phyloP scores from a whole-genome alignment of 805 yeast genomes.

The Schwanniomyces yamadae region DNA sequence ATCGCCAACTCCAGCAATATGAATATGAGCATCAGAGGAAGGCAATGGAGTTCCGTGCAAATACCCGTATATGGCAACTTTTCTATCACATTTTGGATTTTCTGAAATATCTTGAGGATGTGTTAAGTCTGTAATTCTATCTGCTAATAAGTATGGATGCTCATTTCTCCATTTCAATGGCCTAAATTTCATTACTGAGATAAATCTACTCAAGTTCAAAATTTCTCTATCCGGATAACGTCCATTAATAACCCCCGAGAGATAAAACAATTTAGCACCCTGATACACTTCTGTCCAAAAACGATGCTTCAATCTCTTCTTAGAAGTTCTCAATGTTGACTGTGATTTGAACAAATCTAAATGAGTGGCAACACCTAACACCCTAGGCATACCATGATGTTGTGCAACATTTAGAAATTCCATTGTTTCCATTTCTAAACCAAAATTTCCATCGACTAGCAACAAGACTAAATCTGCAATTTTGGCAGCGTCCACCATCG shows the following conservation, averaged over 20 bases:
- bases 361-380: constrained; percentile 93
- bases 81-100: constrained; percentile 82
- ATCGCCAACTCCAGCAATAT: constrained; percentile 96
- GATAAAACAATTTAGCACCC: constrained; percentile 93
- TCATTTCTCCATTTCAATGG: constrained; percentile 99
- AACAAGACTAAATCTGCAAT: constrained; percentile 89
- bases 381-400: constrained; percentile 98
- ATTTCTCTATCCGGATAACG: constrained; percentile 97
- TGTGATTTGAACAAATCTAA: constrained; percentile 89
- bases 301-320: constrained; percentile 87
- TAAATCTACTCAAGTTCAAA: constrained; percentile 84
- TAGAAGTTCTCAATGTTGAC: constrained; percentile 84
- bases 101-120: constrained; percentile 81
- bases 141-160: constrained; percentile 91
- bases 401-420: constrained; percentile 94
- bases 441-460: constrained; percentile 94
- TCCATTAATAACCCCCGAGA: constrained; percentile 95
- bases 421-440: constrained; percentile 99
- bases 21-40: constrained; percentile 67
- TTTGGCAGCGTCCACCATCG: constrained; percentile 96
- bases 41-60: constrained; percentile 91
- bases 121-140: constrained; percentile 89
- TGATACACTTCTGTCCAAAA: constrained; percentile 99
- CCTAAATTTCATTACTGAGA: constrained; percentile 95
- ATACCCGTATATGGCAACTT: constrained; percentile 89